Evolutionary conservation across 768 basidiomycete genomes (phyloP).

Genomic region (Boletales sp.): DNA sequence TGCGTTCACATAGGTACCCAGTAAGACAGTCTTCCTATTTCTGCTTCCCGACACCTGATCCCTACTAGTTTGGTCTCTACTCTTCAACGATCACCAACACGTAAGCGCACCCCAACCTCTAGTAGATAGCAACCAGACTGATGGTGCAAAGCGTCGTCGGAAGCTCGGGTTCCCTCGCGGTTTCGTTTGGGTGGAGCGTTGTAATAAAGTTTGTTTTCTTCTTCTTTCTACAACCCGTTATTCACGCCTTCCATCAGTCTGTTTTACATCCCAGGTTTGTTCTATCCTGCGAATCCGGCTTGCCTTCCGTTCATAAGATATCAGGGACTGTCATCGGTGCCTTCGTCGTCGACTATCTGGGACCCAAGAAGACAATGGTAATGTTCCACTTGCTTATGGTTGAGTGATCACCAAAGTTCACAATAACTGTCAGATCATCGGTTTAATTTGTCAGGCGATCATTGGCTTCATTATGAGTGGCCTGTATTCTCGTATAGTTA

Average conservation of each 20-base stretch:
- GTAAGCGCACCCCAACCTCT: conserved; percentile 33
- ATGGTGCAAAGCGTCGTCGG: conserved; percentile 52
- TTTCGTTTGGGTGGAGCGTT: conserved; percentile 81
- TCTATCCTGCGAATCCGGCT: not conserved
- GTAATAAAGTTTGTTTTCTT: conserved; percentile 65
- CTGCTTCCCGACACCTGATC: not conserved
- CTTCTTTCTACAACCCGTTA: not conserved
- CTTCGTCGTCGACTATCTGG: conserved; percentile 70
- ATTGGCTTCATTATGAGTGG: conserved; percentile 92
- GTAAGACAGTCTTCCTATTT: conserved; percentile 37
- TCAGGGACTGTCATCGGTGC: conserved; percentile 65
- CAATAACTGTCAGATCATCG: conserved; percentile 47
- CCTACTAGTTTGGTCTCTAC: conserved; percentile 69
- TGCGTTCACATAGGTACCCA: conserved; percentile 46
- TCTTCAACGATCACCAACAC: conserved; percentile 70
- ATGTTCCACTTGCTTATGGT: not conserved
- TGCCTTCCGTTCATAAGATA: conserved; percentile 4
- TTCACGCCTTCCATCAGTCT: conserved; percentile 33
- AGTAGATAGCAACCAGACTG: not conserved
- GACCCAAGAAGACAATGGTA: conserved; percentile 76
- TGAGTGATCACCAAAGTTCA: not conserved
- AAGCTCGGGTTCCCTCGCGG: conserved; percentile 42
- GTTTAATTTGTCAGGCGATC: conserved; percentile 63
- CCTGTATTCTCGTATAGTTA: conserved; percentile 57
- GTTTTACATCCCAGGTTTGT: conserved; percentile 61